These are phyloP conservation scores for Exophiala spinifera DNA, from an alignment of 2,329 filamentous ascomycete genomes.

Conservation along the genomic window DNA sequence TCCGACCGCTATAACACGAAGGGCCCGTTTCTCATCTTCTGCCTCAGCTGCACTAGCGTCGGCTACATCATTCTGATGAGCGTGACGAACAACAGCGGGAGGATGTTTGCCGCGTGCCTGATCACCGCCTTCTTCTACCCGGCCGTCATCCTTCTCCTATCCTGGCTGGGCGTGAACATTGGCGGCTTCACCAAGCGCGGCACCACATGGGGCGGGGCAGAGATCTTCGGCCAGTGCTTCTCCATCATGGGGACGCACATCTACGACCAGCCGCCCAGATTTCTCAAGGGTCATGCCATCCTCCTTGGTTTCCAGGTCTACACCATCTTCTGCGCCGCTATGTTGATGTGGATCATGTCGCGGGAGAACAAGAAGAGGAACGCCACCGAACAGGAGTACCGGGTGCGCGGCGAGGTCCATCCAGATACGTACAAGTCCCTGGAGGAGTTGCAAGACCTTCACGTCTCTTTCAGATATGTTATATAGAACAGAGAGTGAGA, in stretches of 20 bases:
- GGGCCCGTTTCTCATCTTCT: conserved; percentile 5
- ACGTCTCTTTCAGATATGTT: conserved; percentile 11
- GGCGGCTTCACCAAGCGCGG: conserved; percentile 16
- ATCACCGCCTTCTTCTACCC: conserved; percentile 15
- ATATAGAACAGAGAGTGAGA: neutral
- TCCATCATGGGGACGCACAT: conserved; percentile 16
- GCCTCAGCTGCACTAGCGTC: neutral
- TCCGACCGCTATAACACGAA: conserved; percentile 9
- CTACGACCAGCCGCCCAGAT: conserved; percentile 11
- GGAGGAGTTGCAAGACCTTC: conserved; percentile 9
- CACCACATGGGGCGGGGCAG: conserved; percentile 13
- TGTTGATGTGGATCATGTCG: conserved; percentile 10
- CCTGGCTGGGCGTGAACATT: conserved; percentile 14
- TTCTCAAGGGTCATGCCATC: conserved; percentile 21
- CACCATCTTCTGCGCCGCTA: conserved; percentile 1
- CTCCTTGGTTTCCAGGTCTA: conserved; percentile 11
- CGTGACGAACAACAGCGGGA: neutral
- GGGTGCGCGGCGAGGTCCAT: conserved; percentile 4
- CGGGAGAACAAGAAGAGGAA: conserved; percentile 12
- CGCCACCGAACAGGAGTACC: neutral
- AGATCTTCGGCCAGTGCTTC: conserved; percentile 16
- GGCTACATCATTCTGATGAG: conserved; percentile 13
- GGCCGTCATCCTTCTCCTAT: conserved; percentile 9
- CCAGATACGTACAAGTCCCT: conserved; percentile 1
- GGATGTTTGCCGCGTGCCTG: conserved; percentile 13